Evolutionary conservation across 1,284 basidiomycete species (phyloP).

Genomic region (Apiotrichum akiyoshidainum): DNA sequence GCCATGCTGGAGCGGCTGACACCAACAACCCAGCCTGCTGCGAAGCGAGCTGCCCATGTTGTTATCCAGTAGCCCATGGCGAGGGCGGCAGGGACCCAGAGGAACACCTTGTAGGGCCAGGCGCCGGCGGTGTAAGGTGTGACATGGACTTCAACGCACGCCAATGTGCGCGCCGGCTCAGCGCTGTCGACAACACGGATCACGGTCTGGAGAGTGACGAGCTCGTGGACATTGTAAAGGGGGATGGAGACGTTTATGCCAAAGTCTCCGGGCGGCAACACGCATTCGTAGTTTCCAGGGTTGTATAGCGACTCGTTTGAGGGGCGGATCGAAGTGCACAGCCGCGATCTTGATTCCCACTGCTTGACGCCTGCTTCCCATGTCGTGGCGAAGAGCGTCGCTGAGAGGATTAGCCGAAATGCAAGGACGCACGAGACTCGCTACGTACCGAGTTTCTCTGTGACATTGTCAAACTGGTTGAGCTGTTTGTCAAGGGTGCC

Average conservation of each 20-base stretch:
- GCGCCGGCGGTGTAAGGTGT: slow-evolving; percentile 67
- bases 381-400: slow-evolving; percentile 79
- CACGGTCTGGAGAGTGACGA: slow-evolving; percentile 79
- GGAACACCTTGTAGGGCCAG: slow-evolving; percentile 70
- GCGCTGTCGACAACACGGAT: slow-evolving; percentile 83
- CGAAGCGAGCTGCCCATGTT: slow-evolving; percentile 71
- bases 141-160: slow-evolving; percentile 74
- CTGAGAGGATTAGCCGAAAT: slow-evolving; percentile 48
- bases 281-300: slow-evolving; percentile 64
- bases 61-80: slow-evolving; percentile 76
- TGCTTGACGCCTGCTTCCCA: slow-evolving; percentile 72
- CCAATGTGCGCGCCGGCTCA: slow-evolving; percentile 62
- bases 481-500: slow-evolving; percentile 54
- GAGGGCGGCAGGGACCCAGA: slow-evolving; percentile 76
- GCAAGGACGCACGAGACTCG: slow-evolving; percentile 9
- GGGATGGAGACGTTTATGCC: slow-evolving; percentile 75
- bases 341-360: slow-evolving; percentile 65
- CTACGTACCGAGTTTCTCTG: slow-evolving; percentile 62
- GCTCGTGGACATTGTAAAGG: slow-evolving; percentile 64
- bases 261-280: slow-evolving; percentile 69
- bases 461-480: slow-evolving; percentile 59
- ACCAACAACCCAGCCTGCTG: slow-evolving; percentile 67
- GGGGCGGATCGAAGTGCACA: slow-evolving; percentile 71
- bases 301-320: slow-evolving; percentile 58
- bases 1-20: slow-evolving; percentile 21